phyloP scores from a whole-genome alignment of 2,329 filamentous ascomycete genomes.

The Tolypocladium cylindrosporum region DNA sequence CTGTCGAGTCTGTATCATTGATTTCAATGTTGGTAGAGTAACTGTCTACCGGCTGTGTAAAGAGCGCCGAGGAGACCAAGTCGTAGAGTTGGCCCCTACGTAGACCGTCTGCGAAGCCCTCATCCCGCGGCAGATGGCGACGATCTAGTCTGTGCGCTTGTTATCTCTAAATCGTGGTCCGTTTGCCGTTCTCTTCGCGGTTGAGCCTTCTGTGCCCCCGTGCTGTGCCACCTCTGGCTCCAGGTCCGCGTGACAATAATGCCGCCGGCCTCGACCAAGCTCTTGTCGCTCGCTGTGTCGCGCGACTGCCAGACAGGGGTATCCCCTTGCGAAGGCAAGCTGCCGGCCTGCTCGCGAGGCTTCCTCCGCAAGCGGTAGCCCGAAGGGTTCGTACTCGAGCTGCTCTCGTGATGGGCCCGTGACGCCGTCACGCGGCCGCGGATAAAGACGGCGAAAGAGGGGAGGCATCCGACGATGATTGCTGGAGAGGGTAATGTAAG shows the following conservation, averaged over 20 bases:
- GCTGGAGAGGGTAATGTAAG: slow-evolving; percentile 2
- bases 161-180: slow-evolving; percentile 1
- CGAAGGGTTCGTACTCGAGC: slow-evolving; percentile 2
- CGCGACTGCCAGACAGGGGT: slow-evolving; percentile 1
- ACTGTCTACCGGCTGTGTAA: too few relatives aligned
- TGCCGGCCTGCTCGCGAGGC: slow-evolving; percentile 3
- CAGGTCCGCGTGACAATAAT: slow-evolving; percentile 5
- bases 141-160: neutral
- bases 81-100: too few relatives aligned
- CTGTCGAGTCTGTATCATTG: too few relatives aligned
- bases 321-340: slow-evolving; percentile 1
- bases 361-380: slow-evolving; percentile 2
- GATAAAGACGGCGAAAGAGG: slow-evolving; percentile 10
- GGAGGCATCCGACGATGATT: slow-evolving; percentile 9
- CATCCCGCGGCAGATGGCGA: neutral
- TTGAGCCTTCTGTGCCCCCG: neutral
- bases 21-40: too few relatives aligned
- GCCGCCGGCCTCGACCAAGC: slow-evolving; percentile 1
- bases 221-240: slow-evolving; percentile 8
- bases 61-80: too few relatives aligned
- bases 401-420: slow-evolving; percentile 1
- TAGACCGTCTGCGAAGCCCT: neutral
- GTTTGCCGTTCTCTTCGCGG: neutral
- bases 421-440: slow-evolving; percentile 6
- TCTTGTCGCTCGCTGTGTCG: slow-evolving; percentile 7